These are phyloP conservation scores for Quercus phellos DNA, from an alignment of 331 rosid genomes.

Conservation along the genomic window DNA sequence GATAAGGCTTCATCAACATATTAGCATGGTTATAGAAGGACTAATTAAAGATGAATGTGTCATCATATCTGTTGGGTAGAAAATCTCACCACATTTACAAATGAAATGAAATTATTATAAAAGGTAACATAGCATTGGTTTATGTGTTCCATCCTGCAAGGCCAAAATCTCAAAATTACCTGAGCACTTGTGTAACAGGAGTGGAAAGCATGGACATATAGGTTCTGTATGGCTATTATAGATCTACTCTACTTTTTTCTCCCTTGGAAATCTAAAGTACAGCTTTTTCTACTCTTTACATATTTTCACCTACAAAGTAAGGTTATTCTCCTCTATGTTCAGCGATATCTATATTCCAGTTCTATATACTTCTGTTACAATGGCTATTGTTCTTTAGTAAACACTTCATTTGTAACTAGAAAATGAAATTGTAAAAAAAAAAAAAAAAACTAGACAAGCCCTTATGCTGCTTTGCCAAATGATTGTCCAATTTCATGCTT, in stretches of 20 bases:
- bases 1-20: not conserved
- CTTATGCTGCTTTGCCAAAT: not conserved
- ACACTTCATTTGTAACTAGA: conserved; percentile 14
- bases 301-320: not conserved
- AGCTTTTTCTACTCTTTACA: not conserved
- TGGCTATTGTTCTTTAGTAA: not conserved
- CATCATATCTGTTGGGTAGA: not conserved
- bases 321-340: not conserved
- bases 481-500: not conserved
- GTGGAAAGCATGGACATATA: not conserved
- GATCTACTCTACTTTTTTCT: not conserved
- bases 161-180: too few species aligned
- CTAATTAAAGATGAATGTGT: not conserved
- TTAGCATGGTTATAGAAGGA: not conserved
- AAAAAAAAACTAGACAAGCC: not conserved
- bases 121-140: too few species aligned
- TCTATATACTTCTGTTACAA: not conserved
- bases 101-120: too few species aligned
- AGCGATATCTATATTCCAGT: not conserved
- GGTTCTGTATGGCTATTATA: not conserved
- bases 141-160: too few species aligned
- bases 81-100: too few species aligned
- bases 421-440: conserved; percentile 2
- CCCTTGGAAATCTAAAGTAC: not conserved
- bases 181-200: not conserved